A percentile compares a stretch with the other conserved stretches of the same genome.
Evolutionary conservation across 768 basidiomycete genomes (phyloP).

Genomic region (Calocera cornea): DNA sequence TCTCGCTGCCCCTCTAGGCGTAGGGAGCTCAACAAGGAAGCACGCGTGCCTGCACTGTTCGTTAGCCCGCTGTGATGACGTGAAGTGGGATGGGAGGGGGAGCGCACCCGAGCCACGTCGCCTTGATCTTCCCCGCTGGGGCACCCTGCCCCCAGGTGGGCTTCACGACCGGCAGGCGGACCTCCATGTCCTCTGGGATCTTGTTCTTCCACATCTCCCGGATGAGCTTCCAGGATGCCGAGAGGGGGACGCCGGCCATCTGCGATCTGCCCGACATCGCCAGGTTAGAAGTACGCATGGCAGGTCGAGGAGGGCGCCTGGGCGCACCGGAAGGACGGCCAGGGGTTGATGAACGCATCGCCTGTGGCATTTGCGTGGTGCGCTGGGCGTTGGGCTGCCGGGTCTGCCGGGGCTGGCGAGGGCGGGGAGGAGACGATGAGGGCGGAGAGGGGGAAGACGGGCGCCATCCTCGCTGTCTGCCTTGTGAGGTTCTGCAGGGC

Average conservation of each 20-base stretch:
- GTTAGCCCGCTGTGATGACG: background rate
- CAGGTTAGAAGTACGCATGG: background rate
- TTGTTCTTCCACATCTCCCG: background rate
- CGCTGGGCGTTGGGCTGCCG: background rate
- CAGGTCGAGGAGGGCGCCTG: too few species aligned
- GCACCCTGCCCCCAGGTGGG: slow-evolving; percentile 12
- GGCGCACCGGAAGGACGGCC: slow-evolving; percentile 9
- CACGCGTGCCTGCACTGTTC: slow-evolving; percentile 30
- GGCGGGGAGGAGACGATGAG: background rate
- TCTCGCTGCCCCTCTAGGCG: slow-evolving; percentile 19
- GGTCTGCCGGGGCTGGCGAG: background rate
- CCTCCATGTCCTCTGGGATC: slow-evolving; percentile 5
- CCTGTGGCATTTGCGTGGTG: background rate
- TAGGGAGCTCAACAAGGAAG: slow-evolving; percentile 39
- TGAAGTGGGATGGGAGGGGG: background rate
- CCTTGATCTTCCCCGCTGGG: slow-evolving; percentile 25
- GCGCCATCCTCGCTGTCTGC: too few species aligned
- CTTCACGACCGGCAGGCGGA: slow-evolving; percentile 7
- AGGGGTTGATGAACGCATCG: slow-evolving; percentile 12
- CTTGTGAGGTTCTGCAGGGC: too few species aligned
- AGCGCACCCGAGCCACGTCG: slow-evolving; percentile 37
- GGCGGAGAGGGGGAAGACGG: background rate
- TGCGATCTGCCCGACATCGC: background rate
- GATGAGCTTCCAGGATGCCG: background rate
- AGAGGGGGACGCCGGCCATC: background rate